Conservation (phyloP, 768 basidiomycete species). For the Boletales sp. region DNA sequence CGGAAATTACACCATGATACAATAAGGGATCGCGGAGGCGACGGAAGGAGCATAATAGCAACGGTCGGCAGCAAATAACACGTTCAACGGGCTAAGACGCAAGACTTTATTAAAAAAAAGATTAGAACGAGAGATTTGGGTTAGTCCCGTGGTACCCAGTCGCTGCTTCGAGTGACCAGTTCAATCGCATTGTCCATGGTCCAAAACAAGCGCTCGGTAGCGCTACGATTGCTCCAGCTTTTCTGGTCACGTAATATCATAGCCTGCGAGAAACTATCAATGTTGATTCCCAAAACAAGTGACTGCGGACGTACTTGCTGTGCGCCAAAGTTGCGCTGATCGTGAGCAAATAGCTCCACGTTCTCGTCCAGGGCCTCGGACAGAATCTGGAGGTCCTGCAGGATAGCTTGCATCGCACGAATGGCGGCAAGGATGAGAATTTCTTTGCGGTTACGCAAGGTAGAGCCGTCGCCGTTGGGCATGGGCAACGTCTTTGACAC, state of each 20-base stretch:
- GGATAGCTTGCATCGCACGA: conserved; percentile 76
- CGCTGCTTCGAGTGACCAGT: conserved; percentile 78
- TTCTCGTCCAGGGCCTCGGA: conserved; percentile 89
- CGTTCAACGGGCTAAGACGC: conserved; percentile 5
- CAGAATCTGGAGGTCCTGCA: conserved; percentile 84
- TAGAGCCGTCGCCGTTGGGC: conserved; percentile 43
- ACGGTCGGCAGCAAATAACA: conserved; percentile 5
- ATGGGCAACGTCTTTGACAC: conserved; percentile 71
- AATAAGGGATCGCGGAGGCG: conserved; percentile 7
- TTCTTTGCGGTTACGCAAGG: conserved; percentile 74
- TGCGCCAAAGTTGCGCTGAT: conserved; percentile 93
- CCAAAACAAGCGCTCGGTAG: conserved; percentile 92
- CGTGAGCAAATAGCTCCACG: conserved; percentile 87
- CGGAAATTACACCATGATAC: conserved; percentile 24
- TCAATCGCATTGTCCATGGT: conserved; percentile 88
- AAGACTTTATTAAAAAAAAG: background rate
- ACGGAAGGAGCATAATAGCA: conserved; percentile 7
- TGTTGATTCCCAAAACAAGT: background rate
- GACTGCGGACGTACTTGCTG: conserved; percentile 70
- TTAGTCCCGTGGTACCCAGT: conserved; percentile 80
- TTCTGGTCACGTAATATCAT: conserved; percentile 96
- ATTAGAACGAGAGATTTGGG: background rate
- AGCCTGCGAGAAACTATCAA: conserved; percentile 48
- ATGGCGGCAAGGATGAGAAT: conserved; percentile 67
- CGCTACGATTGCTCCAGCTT: conserved; percentile 89